Evolutionary conservation across 2,329 filamentous ascomycete genomes (phyloP).

Genomic region (Neopestalotiopsis clavispora): DNA sequence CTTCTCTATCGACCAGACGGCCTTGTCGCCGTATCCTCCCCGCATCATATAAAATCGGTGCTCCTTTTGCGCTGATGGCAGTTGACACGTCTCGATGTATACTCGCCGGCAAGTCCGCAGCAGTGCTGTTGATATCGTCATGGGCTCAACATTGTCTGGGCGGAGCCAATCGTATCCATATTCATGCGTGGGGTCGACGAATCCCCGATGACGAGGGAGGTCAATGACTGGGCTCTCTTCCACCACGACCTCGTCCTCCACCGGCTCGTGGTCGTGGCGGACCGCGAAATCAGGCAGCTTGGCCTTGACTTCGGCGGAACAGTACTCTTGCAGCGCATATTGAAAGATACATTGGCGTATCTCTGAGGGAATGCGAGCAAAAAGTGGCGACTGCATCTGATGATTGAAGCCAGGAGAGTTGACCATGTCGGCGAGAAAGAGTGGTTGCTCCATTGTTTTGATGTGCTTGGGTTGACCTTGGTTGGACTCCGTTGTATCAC

Average conservation of each 20-base stretch:
- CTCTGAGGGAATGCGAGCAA: conserved; percentile 32
- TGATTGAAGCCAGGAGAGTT: conserved; percentile 19
- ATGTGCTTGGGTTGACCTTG: not conserved
- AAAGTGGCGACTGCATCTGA: conserved; percentile 28
- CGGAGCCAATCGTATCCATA: conserved; percentile 32
- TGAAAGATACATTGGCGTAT: conserved; percentile 40
- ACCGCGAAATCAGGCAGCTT: conserved; percentile 15
- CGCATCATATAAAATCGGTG: conserved; percentile 34
- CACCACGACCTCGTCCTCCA: conserved; percentile 14
- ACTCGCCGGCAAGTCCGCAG: conserved; percentile 39
- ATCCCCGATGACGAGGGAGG: not conserved
- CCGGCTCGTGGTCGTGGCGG: conserved; percentile 27
- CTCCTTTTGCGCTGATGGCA: conserved; percentile 35
- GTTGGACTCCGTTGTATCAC: not conserved
- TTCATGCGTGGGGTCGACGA: too few relatives aligned
- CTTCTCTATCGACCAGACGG: not conserved
- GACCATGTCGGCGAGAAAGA: not conserved
- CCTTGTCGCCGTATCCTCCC: conserved; percentile 16
- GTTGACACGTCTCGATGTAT: conserved; percentile 37
- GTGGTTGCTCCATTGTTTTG: not conserved
- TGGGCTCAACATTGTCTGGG: conserved; percentile 33
- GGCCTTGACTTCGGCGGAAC: conserved; percentile 24
- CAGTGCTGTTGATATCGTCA: conserved; percentile 28
- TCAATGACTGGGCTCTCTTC: not conserved
- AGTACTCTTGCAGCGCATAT: conserved; percentile 29